Evolutionary conservation across 2,329 filamentous ascomycete genomes (phyloP).

Genomic region (Didymella keratinophila): DNA sequence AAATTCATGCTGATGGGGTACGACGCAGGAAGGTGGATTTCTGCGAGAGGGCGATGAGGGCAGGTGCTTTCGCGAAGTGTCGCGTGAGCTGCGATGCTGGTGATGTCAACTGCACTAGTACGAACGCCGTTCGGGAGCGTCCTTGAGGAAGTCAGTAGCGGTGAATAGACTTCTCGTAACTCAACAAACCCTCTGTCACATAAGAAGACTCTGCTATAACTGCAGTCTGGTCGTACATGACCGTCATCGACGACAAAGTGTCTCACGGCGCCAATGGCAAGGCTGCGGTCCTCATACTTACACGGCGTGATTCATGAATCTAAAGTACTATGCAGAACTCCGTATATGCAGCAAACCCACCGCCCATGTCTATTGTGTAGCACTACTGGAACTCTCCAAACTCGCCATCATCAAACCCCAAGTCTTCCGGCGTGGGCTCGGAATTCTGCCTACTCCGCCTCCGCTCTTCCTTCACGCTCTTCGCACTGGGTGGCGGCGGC

Average conservation of each 20-base stretch:
- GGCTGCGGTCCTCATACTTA: not conserved
- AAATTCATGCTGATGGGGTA: not conserved
- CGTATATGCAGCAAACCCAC: slow-evolving; percentile 16
- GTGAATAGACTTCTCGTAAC: no score
- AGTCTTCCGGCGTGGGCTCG: slow-evolving; percentile 60
- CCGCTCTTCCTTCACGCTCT: slow-evolving; percentile 68
- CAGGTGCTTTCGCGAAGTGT: not conserved
- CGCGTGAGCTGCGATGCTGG: no score
- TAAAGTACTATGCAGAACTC: slow-evolving; percentile 32
- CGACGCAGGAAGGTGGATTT: not conserved
- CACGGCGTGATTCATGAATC: slow-evolving; percentile 3
- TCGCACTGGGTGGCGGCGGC: slow-evolving; percentile 72
- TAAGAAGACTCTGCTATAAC: no score
- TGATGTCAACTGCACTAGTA: no score
- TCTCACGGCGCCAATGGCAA: not conserved
- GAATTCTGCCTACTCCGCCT: slow-evolving; percentile 59
- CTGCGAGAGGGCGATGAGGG: not conserved
- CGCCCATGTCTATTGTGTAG: not conserved
- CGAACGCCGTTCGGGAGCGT: no score
- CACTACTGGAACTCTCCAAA: slow-evolving; percentile 79
- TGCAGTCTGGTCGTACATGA: no score
- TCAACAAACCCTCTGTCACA: no score
- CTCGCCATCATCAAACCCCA: slow-evolving; percentile 87
- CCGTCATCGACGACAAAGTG: not conserved
- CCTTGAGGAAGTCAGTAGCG: no score